Percentiles rank a stretch among this genome's conserved stretches.
phyloP scores from a whole-genome alignment of 2,329 filamentous ascomycete genomes.

The Aspergillus tamarii region DNA sequence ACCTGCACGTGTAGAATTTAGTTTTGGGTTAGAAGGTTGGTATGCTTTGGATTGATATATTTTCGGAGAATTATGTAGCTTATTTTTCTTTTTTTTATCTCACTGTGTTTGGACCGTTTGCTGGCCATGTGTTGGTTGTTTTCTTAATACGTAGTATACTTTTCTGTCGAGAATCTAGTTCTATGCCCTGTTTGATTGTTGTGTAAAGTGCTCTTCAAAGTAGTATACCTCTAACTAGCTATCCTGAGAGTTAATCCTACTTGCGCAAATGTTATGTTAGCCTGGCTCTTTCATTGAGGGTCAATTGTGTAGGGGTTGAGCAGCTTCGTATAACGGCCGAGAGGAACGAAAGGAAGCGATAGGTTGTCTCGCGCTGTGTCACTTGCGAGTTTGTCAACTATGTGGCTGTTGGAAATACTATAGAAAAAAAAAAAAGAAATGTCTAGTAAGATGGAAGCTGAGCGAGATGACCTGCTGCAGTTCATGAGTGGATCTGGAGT shows the following conservation, averaged over 20 bases:
- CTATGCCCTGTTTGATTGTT: background rate
- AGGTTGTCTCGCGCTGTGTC: background rate
- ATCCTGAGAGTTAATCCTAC: background rate
- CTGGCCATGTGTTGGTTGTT: background rate
- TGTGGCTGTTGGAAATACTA: background rate
- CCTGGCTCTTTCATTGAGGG: background rate
- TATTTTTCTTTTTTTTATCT: background rate
- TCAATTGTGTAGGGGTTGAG: background rate
- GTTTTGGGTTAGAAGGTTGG: too few species aligned
- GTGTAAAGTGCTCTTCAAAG: background rate
- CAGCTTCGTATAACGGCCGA: background rate
- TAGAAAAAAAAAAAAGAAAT: too few species aligned
- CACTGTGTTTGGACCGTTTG: background rate
- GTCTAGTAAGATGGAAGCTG: too few species aligned
- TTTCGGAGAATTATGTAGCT: background rate
- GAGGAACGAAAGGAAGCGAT: background rate
- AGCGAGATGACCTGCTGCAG: too few species aligned
- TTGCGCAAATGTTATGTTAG: background rate
- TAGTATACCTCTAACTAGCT: background rate
- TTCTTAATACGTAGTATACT: background rate
- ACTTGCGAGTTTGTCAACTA: background rate
- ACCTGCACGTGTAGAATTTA: background rate
- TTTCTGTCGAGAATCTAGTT: background rate
- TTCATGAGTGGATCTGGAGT: background rate
- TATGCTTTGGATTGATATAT: background rate